Conservation (phyloP, 2,329 filamentous ascomycete genomes). For the Diaporthe destruens region DNA sequence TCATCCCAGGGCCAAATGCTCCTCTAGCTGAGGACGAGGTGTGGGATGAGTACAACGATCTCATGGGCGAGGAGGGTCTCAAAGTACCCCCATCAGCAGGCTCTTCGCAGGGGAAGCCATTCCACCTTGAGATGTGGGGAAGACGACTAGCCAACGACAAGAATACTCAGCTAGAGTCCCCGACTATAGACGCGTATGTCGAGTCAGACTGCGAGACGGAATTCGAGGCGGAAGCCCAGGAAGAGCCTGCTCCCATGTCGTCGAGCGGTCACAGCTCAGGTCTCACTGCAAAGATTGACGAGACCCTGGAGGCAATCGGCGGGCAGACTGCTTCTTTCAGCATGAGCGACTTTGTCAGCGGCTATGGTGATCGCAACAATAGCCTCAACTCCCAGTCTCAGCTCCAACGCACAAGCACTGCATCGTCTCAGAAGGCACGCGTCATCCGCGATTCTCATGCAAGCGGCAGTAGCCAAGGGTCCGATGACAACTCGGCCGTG, state of each 20-base stretch:
- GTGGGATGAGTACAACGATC: constrained; percentile 94
- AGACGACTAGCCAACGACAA: constrained; percentile 53
- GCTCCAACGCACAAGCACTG: constrained; percentile 40
- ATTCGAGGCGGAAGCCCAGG: constrained; percentile 50
- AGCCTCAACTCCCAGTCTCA: constrained; percentile 42
- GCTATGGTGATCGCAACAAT: constrained; percentile 54
- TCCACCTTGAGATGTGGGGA: constrained; percentile 66
- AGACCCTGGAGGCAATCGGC: constrained; percentile 56
- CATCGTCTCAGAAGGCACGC: constrained; percentile 47
- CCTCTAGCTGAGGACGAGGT: constrained; percentile 85
- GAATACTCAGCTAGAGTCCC: constrained; percentile 59
- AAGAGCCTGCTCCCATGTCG: constrained; percentile 47
- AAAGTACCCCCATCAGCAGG: constrained; percentile 64
- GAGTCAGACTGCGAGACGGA: constrained; percentile 45
- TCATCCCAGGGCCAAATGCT: constrained; percentile 72
- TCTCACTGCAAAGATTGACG: constrained; percentile 65
- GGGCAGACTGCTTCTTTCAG: constrained; percentile 60
- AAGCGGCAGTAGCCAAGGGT: constrained; percentile 60
- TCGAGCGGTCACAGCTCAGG: constrained; percentile 69
- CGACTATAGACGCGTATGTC: constrained; percentile 55
- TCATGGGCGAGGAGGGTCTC: constrained; percentile 74
- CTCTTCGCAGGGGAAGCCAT: constrained; percentile 68
- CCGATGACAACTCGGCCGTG: constrained; percentile 71
- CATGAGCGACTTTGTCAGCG: constrained; percentile 57
- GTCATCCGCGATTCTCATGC: constrained; percentile 57